Conservation (phyloP, 192 early-diverging fungal species). For the Coemansia sp. region DNA sequence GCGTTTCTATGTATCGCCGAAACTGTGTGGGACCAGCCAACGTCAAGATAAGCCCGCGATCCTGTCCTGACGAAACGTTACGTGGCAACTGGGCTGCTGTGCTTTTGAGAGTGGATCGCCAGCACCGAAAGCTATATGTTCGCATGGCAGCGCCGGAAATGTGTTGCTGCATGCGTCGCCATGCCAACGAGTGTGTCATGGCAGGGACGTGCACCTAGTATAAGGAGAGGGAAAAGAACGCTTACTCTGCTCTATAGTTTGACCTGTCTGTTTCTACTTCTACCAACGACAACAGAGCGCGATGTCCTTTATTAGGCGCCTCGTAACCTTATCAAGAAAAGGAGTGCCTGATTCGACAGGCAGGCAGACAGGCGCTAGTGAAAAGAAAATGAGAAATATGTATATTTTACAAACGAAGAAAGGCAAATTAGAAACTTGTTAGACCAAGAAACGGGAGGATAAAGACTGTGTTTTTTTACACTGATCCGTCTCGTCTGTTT, state of each 20-base stretch:
- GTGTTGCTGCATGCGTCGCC: constrained; percentile 25
- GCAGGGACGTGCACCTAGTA: neutral
- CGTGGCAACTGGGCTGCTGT: neutral
- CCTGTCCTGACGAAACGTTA: neutral
- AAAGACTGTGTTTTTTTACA: no score
- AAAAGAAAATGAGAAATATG: neutral
- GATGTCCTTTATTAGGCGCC: neutral
- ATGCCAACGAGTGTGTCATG: constrained; percentile 24
- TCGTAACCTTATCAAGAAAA: neutral
- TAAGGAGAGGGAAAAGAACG: neutral
- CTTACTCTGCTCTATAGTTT: neutral
- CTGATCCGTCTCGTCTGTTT: no score
- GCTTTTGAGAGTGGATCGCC: neutral
- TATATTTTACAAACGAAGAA: neutral
- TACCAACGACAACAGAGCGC: neutral
- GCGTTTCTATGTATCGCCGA: neutral
- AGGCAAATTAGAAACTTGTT: neutral
- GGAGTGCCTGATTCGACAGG: neutral
- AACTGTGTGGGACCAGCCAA: neutral
- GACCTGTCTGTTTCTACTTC: neutral
- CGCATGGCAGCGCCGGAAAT: constrained; percentile 4
- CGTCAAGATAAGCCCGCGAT: neutral
- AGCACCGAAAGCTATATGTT: neutral
- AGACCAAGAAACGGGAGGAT: neutral
- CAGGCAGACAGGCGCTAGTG: no score